Evolutionary conservation across 2,329 filamentous ascomycete genomes (phyloP), one percentile per base, ranked within the genome.

Genomic region (Xylaria sp.): DNA sequence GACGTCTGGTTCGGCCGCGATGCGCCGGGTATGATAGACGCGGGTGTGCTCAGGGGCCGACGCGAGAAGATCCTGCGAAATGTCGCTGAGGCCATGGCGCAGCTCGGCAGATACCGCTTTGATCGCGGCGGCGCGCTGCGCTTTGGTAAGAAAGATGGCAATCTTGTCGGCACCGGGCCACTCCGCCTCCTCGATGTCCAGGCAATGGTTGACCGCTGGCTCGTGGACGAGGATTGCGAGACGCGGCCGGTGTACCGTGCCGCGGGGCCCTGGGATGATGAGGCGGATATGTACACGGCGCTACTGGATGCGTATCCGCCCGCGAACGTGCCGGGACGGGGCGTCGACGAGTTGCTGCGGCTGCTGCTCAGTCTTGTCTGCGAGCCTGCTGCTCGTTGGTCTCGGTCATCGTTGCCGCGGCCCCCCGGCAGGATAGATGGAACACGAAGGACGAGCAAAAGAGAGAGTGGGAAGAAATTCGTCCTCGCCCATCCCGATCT

Each of bases 401-500:
- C n/a, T n/a, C n/a, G 15, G n/a, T 1, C 33, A 33, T 15, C 19
- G 10, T 11, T 37, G 48, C 23, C 31, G 33, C n/a, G n/a, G n/a
- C 23, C 43, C 11, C 19, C 31, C 19, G 25, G 38, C 5, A 17
- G 13, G 15, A 33, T 19, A 13, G 11, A 40, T n/a, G n/a, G n/a
- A n/a, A n/a, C n/a, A n/a, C n/a, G 31, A 25, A 37, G 15, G 27
- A 31, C 10, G 5, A 21, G 9, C 38, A 25, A 9, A 17, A 54
- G 6, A 17, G 25, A 4, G 9, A 29, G 13, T 15, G 27, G 8
- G 29, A 56, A 40, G 46, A 57, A 51, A 29, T 72, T 72, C 35
- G 71, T 72, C 4, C 64, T 72, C 29, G 49, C 68, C 10, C 70
- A 72, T 31, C 60, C 67, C 3, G 64, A 66, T 35, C 60, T 72